A percentile compares a stretch with the other conserved stretches of the same genome.
These are phyloP conservation scores for Termitomyces titanicus DNA, from an alignment of 768 basidiomycete species.

Conservation along the genomic window DNA sequence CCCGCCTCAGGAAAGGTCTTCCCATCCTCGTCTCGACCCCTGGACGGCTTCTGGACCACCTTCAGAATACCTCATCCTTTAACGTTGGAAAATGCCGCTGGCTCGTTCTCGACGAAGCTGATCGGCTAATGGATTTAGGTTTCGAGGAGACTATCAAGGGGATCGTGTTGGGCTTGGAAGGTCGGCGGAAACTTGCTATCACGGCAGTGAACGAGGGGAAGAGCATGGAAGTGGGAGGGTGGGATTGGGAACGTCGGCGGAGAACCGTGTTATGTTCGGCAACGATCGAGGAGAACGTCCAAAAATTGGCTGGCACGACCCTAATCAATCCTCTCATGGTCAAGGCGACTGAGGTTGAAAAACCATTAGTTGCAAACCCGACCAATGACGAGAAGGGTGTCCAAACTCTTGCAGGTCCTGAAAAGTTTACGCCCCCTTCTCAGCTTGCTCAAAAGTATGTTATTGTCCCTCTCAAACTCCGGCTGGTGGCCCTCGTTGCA, in stretches of 20 bases:
- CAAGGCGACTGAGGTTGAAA: constrained; percentile 62
- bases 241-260: constrained; percentile 78
- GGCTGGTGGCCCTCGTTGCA: constrained; percentile 88
- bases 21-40: constrained; percentile 96
- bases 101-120: constrained; percentile 96
- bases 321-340: constrained; percentile 79
- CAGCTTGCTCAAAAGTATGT: constrained; percentile 92
- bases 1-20: constrained; percentile 87
- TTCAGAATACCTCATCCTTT: constrained; percentile 93
- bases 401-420: constrained; percentile 22
- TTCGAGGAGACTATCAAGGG: constrained; percentile 95
- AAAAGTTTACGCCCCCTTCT: constrained; percentile 88
- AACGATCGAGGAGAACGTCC: constrained; percentile 92
- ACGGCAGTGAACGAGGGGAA: constrained; percentile 66
- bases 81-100: constrained; percentile 92
- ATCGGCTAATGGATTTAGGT: constrained; percentile 95
- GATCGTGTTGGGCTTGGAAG: constrained; percentile 84
- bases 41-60: constrained; percentile 90
- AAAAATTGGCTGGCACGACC: constrained; percentile 84
- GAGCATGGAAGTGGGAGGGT: constrained; percentile 72
- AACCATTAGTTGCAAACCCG: constrained; percentile 13
- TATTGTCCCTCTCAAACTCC: constrained; percentile 86
- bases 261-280: constrained; percentile 95
- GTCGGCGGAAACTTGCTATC: constrained; percentile 68
- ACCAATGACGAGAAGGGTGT: constrained; percentile 15